Evolutionary conservation across 140 eudicot species (phyloP), one percentile per base, ranked within the genome.

Genomic region (Erigeron philadelphicus): DNA sequence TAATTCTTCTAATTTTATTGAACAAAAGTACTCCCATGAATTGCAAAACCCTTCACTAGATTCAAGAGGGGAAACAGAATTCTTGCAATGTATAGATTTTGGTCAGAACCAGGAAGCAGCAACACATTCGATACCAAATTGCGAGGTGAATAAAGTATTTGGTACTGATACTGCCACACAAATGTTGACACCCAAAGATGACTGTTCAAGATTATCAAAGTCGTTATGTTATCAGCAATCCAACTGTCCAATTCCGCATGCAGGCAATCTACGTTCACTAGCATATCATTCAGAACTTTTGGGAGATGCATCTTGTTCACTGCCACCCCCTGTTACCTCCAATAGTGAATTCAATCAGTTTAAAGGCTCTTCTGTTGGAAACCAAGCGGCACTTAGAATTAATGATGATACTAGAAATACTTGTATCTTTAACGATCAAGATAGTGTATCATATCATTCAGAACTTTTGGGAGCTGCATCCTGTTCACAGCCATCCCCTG

Each of bases 11-110:
- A 79, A 65, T 45, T 52, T 61, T 48, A 69, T 56, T 16, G 88
- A 80, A 58, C 76, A 67, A 19, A 76, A 6, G 4, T 11, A 68
- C 47, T 77, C 85, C 53, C 56, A 64, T 13, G 85, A 74, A 7
- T 48, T 80, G 35, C 38, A 31, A 31, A 31, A 31, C 38, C 61
- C 84, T 70, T 47, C 78, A 60, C 18, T 69, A 58, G 87, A 82
- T 64, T 67, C 79, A 64, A 80, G 68, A 21, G 79, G 75, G 67
- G 79, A 79, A 23, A 59, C 83, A 0, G 84, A 81, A 57, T 65
- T 75, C 6, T 63, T 78, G 42, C 57, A 12, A 42, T 69, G 66
- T 78, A 49, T 75, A 55, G 68, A 55, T 70, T 74, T 73, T 60
- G 65, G 23, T 63, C 69, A 66, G 46, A 73, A 64, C 47, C 85